Percentiles rank a stretch among this genome's conserved stretches.
phyloP scores from a whole-genome alignment of 306 rosid genomes.

The Prunus padus region DNA sequence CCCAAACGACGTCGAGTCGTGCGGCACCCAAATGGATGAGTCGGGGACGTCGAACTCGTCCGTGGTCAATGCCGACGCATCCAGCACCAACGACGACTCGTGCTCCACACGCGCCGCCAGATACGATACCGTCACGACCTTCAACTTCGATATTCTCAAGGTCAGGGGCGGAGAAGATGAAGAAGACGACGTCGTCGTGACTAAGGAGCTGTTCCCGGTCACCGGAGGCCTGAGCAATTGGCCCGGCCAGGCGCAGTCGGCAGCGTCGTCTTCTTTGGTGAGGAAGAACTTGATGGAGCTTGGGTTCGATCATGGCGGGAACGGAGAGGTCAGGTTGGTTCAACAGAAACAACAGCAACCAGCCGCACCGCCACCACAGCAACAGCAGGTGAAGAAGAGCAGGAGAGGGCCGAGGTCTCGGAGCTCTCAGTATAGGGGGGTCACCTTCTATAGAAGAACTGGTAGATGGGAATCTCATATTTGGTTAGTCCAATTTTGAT shows the following conservation, averaged over 20 bases:
- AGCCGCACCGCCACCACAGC: slow-evolving; percentile 27
- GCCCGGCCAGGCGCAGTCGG: slow-evolving; percentile 54
- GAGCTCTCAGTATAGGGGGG: slow-evolving; percentile 98
- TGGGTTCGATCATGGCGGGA: slow-evolving; percentile 47
- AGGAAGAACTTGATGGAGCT: slow-evolving; percentile 68
- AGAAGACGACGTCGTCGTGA: slow-evolving; percentile 33
- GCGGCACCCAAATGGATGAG: slow-evolving; percentile 70
- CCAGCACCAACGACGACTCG: slow-evolving; percentile 83
- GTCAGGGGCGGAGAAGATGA: slow-evolving; percentile 30
- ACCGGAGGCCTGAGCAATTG: slow-evolving; percentile 35
- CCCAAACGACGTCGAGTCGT: slow-evolving; percentile 38
- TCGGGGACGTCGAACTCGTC: slow-evolving; percentile 96
- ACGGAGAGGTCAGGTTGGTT: slow-evolving; percentile 47
- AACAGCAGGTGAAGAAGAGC: slow-evolving; percentile 77
- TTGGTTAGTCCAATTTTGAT: slow-evolving; percentile 46
- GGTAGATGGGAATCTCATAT: slow-evolving; percentile 99
- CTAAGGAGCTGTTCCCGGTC: slow-evolving; percentile 75
- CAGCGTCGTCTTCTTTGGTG: slow-evolving; percentile 39
- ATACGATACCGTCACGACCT: slow-evolving; percentile 54
- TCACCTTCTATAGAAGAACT: slow-evolving; percentile 96
- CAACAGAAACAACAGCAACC: slow-evolving; percentile 36
- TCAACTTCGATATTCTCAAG: slow-evolving; percentile 82
- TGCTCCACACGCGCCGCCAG: slow-evolving; percentile 75
- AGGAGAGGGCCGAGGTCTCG: slow-evolving; percentile 98
- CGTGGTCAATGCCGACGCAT: slow-evolving; percentile 87